Evolutionary conservation across 805 yeast species (phyloP).

Genomic region (Candida fluviatilis): DNA sequence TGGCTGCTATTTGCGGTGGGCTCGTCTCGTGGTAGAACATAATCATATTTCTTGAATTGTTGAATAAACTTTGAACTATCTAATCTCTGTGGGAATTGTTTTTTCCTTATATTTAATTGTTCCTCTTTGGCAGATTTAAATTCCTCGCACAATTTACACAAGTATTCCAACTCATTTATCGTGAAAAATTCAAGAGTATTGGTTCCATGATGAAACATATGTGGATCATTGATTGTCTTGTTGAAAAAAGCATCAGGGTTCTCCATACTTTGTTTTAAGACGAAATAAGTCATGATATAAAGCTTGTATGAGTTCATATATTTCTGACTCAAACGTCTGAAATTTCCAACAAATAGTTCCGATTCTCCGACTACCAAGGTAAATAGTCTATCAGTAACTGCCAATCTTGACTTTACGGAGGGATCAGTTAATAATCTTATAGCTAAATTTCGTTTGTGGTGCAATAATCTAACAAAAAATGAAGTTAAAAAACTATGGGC

Average conservation of each 20-base stretch:
- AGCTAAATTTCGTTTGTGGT: constrained; percentile 31
- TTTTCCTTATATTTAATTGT: constrained; percentile 8
- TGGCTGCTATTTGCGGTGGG: too few relatives aligned
- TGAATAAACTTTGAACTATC: neutral
- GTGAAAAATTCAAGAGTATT: constrained; percentile 37
- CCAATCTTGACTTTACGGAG: constrained; percentile 18
- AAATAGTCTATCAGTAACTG: constrained; percentile 30
- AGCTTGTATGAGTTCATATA: constrained; percentile 39
- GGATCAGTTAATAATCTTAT: constrained; percentile 13
- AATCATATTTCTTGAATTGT: constrained; percentile 2
- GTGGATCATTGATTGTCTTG: constrained; percentile 20
- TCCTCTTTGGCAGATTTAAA: constrained; percentile 34
- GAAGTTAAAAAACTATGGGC: constrained; percentile 36
- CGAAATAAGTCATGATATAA: constrained; percentile 38
- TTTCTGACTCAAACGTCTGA: constrained; percentile 30
- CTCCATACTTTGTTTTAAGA: constrained; percentile 38
- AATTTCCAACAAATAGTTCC: constrained; percentile 41
- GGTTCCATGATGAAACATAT: constrained; percentile 32
- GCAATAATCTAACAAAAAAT: constrained; percentile 36
- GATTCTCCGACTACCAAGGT: constrained; percentile 31
- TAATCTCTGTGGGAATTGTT: neutral
- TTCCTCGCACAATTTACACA: constrained; percentile 36
- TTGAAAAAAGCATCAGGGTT: constrained; percentile 35
- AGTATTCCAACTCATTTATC: constrained; percentile 29
- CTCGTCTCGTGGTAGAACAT: neutral